Evolutionary conservation across 306 rosid genomes (phyloP).

Genomic region (Quercus parvula): DNA sequence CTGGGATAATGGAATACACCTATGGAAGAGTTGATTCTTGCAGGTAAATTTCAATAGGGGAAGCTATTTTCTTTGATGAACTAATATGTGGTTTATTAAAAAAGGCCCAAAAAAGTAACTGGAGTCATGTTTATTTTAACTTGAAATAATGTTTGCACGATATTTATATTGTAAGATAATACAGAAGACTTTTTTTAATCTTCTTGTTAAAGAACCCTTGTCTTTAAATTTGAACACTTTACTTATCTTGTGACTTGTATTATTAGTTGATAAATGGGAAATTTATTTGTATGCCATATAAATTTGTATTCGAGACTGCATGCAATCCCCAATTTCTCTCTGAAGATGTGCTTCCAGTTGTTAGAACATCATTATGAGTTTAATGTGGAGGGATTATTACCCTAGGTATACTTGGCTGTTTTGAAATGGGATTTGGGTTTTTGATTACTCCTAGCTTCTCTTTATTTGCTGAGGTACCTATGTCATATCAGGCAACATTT

Average conservation of each 20-base stretch:
- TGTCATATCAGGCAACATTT: conserved; percentile 61
- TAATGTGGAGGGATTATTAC: neutral
- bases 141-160: too few species aligned
- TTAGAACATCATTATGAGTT: neutral
- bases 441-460: conserved; percentile 15
- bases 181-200: too few species aligned
- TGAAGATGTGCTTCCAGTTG: neutral
- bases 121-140: neutral
- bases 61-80: neutral
- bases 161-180: too few species aligned
- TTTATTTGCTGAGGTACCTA: conserved; percentile 25
- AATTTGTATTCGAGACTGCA: neutral
- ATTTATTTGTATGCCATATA: too few species aligned
- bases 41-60: conserved; percentile 38
- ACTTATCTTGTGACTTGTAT: too few species aligned
- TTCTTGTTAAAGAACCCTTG: too few species aligned
- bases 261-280: too few species aligned
- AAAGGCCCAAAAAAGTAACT: neutral
- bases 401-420: conserved; percentile 1
- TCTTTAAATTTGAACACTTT: too few species aligned
- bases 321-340: neutral
- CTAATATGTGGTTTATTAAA: neutral
- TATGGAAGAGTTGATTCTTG: conserved; percentile 89
- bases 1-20: conserved; percentile 75
- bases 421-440: conserved; percentile 6